A percentile compares a stretch with the other conserved stretches of the same genome.
Conservation (phyloP, 331 rosid genomes). For the Phaseolus coccineus region DNA sequence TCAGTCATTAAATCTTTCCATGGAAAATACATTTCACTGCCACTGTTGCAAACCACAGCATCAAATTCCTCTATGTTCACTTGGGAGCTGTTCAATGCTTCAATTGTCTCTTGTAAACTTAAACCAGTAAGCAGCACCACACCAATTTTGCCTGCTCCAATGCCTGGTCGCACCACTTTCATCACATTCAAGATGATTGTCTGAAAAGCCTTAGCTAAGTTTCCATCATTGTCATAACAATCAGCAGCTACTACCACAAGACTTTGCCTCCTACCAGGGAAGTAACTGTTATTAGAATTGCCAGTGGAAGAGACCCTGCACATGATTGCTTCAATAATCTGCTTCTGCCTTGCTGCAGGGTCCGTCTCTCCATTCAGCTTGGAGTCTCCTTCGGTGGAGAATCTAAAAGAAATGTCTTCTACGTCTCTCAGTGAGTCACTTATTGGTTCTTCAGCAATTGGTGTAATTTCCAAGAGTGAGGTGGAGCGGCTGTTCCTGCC, state of each 20-base stretch:
- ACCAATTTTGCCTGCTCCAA: constrained; percentile 64
- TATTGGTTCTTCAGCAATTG: constrained; percentile 74
- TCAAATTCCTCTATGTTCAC: constrained; percentile 72
- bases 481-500: constrained; percentile 69
- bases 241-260: constrained; percentile 72
- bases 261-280: constrained; percentile 74
- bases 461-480: constrained; percentile 65
- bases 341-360: constrained; percentile 69
- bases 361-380: constrained; percentile 66
- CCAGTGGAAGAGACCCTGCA: constrained; percentile 55
- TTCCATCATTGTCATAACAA: constrained; percentile 66
- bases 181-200: constrained; percentile 51
- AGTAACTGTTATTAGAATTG: constrained; percentile 52
- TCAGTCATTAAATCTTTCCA: constrained; percentile 76
- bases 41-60: constrained; percentile 75
- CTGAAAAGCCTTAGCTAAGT: constrained; percentile 51
- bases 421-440: constrained; percentile 82
- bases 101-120: constrained; percentile 66
- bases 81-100: constrained; percentile 59
- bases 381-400: constrained; percentile 73
- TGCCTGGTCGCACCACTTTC: constrained; percentile 54
- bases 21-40: constrained; percentile 84
- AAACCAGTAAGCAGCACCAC: constrained; percentile 65
- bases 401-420: constrained; percentile 77
- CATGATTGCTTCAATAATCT: constrained; percentile 75